Evolutionary conservation across 805 yeast genomes (phyloP).

Genomic region (Yarrowia sp.): DNA sequence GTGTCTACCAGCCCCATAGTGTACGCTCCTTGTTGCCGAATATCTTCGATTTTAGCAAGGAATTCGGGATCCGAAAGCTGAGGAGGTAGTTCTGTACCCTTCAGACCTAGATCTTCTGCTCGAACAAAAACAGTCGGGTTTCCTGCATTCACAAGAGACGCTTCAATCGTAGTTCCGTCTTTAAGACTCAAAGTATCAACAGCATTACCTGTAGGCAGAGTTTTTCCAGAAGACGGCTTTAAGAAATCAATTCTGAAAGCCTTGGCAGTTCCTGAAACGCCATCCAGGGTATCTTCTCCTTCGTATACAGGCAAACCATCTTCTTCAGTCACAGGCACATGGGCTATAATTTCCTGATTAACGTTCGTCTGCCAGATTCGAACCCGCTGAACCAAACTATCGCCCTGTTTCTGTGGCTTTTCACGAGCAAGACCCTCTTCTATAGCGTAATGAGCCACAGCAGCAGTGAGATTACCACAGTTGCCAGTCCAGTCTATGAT

Average conservation of each 20-base stretch:
- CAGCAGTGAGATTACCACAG: constrained; percentile 41
- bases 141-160: constrained; percentile 24
- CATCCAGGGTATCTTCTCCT: constrained; percentile 32
- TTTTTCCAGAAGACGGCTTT: constrained; percentile 38
- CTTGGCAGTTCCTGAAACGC: constrained; percentile 35
- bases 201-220: constrained; percentile 40
- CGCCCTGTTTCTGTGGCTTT: constrained; percentile 1
- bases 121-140: constrained; percentile 32
- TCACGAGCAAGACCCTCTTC: constrained; percentile 3
- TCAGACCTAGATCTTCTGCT: constrained; percentile 12
- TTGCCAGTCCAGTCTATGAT: constrained; percentile 40
- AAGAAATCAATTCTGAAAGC: constrained; percentile 39
- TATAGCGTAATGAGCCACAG: constrained; percentile 40
- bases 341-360: constrained; percentile 19
- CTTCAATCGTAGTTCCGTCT: constrained; percentile 15
- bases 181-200: constrained; percentile 8
- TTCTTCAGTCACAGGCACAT: constrained; percentile 22
- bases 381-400: background rate
- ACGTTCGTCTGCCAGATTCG: constrained; percentile 35
- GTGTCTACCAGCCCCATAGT: constrained; percentile 40
- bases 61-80: constrained; percentile 12
- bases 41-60: constrained; percentile 34
- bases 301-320: constrained; percentile 15
- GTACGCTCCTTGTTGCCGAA: constrained; percentile 40
- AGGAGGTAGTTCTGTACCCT: constrained; percentile 26